These are phyloP conservation scores for Eutypa lata DNA, from an alignment of 2,329 filamentous ascomycete species.

Conservation along the genomic window DNA sequence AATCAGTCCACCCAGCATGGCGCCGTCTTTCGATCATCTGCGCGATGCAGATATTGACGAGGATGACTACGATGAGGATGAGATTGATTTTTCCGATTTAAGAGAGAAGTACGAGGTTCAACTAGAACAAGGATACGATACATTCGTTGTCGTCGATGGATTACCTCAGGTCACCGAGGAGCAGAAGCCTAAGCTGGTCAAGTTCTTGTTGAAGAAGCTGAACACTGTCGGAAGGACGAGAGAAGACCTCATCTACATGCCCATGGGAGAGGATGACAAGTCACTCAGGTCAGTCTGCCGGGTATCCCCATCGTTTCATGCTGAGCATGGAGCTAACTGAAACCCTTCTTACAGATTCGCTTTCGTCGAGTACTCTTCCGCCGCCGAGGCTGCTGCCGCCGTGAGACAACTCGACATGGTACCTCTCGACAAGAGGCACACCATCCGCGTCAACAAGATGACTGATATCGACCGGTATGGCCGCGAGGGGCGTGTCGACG, in stretches of 20 bases:
- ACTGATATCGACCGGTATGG: constrained; percentile 97
- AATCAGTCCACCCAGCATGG: constrained; percentile 62
- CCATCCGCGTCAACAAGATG: constrained; percentile 92
- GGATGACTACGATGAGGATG: constrained; percentile 85
- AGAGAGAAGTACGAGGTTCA: constrained; percentile 93
- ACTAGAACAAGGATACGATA: constrained; percentile 91
- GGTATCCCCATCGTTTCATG: not conserved
- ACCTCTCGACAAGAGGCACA: constrained; percentile 95
- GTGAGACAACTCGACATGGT: constrained; percentile 84
- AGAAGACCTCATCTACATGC: constrained; percentile 92
- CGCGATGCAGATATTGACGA: constrained; percentile 84
- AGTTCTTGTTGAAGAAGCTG: constrained; percentile 93
- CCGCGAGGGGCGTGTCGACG: constrained; percentile 87
- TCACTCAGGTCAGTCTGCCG: constrained; percentile 69
- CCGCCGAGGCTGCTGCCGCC: constrained; percentile 84
- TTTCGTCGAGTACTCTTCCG: constrained; percentile 92
- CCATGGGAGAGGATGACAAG: constrained; percentile 80
- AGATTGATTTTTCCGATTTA: constrained; percentile 93
- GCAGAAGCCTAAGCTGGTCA: constrained; percentile 89
- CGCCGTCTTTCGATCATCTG: constrained; percentile 88
- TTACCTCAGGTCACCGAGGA: constrained; percentile 86
- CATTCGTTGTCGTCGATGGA: constrained; percentile 94
- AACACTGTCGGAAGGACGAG: constrained; percentile 79
- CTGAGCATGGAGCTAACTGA: not conserved
- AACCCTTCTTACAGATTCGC: constrained; percentile 65